Conservation (phyloP, 129 eudicot species). For the Artemisia annua region DNA sequence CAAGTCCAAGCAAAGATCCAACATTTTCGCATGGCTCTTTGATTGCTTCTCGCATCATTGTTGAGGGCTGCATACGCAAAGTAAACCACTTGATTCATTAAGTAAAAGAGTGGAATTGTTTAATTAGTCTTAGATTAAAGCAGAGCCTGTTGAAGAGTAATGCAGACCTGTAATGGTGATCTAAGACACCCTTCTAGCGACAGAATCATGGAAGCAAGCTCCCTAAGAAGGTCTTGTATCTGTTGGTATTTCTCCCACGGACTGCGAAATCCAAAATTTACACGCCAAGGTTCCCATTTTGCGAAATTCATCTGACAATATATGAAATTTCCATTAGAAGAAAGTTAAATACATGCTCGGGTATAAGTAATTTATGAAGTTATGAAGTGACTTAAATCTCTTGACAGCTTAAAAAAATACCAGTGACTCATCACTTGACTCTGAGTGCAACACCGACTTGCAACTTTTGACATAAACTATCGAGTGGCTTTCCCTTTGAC, state of each 20-base stretch:
- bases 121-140: not conserved
- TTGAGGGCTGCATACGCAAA: slow-evolving; percentile 43
- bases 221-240: slow-evolving; percentile 53
- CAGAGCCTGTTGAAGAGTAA: not conserved
- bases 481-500: too few relatives aligned
- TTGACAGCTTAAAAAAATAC: too few relatives aligned
- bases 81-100: not conserved
- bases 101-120: not conserved
- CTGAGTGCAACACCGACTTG: too few relatives aligned
- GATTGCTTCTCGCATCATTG: slow-evolving; percentile 29
- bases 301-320: slow-evolving; percentile 59
- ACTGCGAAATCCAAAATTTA: slow-evolving; percentile 47
- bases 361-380: too few relatives aligned
- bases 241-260: slow-evolving; percentile 5
- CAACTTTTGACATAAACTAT: too few relatives aligned
- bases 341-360: slow-evolving; percentile 11
- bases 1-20: slow-evolving; percentile 31
- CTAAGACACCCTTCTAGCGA: too few relatives aligned
- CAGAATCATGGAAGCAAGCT: slow-evolving; percentile 62
- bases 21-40: slow-evolving; percentile 45
- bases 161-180: too few relatives aligned
- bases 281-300: slow-evolving; percentile 69
- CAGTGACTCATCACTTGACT: too few relatives aligned
- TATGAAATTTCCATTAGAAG: too few relatives aligned
- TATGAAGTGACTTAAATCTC: too few relatives aligned